A percentile compares a stretch with the other conserved stretches of the same genome.
phyloP scores from a whole-genome alignment of 2,329 filamentous ascomycete species.

The Graphilbum ipis-grandicollis region DNA sequence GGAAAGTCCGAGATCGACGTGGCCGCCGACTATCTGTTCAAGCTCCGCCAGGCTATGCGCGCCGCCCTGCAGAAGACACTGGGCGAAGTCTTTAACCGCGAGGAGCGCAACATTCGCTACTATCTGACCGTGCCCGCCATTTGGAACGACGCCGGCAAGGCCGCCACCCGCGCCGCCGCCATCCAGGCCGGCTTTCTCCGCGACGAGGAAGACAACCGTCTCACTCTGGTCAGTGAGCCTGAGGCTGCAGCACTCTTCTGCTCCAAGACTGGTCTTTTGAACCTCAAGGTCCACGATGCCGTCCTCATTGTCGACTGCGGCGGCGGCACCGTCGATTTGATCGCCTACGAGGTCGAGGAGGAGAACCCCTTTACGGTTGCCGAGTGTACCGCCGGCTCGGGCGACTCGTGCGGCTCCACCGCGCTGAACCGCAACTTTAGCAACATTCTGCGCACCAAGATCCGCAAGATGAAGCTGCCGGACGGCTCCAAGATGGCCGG shows the following conservation, averaged over 20 bases:
- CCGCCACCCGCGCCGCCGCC: slow-evolving; percentile 83
- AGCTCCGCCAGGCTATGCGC: slow-evolving; percentile 92
- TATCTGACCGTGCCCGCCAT: slow-evolving; percentile 98
- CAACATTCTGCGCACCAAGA: slow-evolving; percentile 94
- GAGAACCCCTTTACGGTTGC: slow-evolving; percentile 94
- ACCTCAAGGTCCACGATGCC: slow-evolving; percentile 97
- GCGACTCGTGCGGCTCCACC: slow-evolving; percentile 96
- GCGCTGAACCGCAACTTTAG: slow-evolving; percentile 96
- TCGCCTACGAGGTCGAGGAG: slow-evolving; percentile 96
- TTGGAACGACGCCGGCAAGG: slow-evolving; percentile 98
- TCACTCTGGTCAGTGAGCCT: slow-evolving; percentile 89
- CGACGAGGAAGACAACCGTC: slow-evolving; percentile 91
- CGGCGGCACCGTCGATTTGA: slow-evolving; percentile 96
- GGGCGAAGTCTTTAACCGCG: slow-evolving; percentile 92
- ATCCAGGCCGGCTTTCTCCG: slow-evolving; percentile 94
- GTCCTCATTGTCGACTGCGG: slow-evolving; percentile 96
- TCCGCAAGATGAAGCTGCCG: slow-evolving; percentile 96
- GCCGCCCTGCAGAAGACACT: slow-evolving; percentile 90
- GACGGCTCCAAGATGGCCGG: slow-evolving; percentile 96
- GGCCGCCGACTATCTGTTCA: slow-evolving; percentile 97
- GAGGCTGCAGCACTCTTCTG: slow-evolving; percentile 97
- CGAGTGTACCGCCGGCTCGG: slow-evolving; percentile 91
- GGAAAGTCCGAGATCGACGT: slow-evolving; percentile 99
- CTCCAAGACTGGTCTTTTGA: slow-evolving; percentile 87
- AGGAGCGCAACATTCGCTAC: slow-evolving; percentile 95